Conservation (phyloP, 495 filamentous ascomycete species). For the Terfezia boudieri region DNA sequence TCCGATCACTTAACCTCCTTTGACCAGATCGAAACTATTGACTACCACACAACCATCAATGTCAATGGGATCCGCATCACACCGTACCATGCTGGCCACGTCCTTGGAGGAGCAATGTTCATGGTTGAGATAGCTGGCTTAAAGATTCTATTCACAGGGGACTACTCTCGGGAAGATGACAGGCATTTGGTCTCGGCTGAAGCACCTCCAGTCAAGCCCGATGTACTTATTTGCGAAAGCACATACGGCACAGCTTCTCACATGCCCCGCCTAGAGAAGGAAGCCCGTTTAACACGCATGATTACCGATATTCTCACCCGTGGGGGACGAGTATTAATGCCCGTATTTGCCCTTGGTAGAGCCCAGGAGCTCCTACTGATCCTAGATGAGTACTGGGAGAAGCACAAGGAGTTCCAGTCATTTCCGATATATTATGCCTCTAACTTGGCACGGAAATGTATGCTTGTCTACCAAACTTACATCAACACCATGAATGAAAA, state of each 20-base stretch:
- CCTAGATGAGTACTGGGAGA: conserved; percentile 87
- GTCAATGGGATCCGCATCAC: conserved; percentile 92
- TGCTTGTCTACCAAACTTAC: conserved; percentile 97
- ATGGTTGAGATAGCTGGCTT: conserved; percentile 86
- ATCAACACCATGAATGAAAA: conserved; percentile 97
- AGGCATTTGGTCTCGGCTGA: conserved; percentile 81
- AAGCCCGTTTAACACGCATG: conserved; percentile 81
- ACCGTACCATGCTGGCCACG: conserved; percentile 87
- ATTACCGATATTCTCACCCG: conserved; percentile 75
- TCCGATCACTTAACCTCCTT: conserved; percentile 84
- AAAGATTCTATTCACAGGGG: conserved; percentile 89
- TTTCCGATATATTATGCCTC: conserved; percentile 92
- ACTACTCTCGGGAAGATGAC: conserved; percentile 87
- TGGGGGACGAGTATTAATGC: conserved; percentile 80
- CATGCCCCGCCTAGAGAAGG: conserved; percentile 67
- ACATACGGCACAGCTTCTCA: conserved; percentile 90
- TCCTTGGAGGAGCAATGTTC: conserved; percentile 97
- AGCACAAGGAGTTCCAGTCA: conserved; percentile 64
- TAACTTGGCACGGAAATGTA: conserved; percentile 82
- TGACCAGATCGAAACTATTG: conserved; percentile 82
- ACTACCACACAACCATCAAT: conserved; percentile 93
- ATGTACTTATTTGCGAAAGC: conserved; percentile 90
- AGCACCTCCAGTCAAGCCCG: conserved; percentile 66
- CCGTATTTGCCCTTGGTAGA: conserved; percentile 80
- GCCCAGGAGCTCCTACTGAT: conserved; percentile 89